A percentile compares a stretch with the other conserved stretches of the same genome.
Evolutionary conservation across 805 yeast species (phyloP).

Genomic region (Cyberlindnera xylosilytica): DNA sequence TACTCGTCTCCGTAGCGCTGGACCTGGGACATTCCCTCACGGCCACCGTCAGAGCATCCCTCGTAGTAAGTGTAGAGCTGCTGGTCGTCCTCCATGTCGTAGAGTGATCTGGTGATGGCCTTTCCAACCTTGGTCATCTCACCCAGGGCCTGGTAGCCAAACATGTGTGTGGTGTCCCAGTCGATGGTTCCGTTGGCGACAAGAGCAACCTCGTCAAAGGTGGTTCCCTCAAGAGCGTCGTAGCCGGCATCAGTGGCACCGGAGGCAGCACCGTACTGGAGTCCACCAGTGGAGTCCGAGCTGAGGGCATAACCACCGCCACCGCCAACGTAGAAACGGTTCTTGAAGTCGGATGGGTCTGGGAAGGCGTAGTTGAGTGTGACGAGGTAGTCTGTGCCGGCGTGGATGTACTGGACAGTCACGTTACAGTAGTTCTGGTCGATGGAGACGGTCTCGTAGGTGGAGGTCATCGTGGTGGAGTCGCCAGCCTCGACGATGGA

Average conservation of each 20-base stretch:
- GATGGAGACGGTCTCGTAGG: too few species aligned
- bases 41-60: constrained; percentile 6
- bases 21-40: constrained; percentile 3
- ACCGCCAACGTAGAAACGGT: constrained; percentile 2
- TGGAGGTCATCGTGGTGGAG: too few species aligned
- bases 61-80: constrained; percentile 3
- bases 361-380: constrained; percentile 1
- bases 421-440: constrained; percentile 5
- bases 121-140: constrained; percentile 3
- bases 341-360: constrained; percentile 1
- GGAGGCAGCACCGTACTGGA: constrained; percentile 1
- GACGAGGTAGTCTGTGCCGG: constrained; percentile 1
- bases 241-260: constrained; percentile 7
- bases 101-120: neutral
- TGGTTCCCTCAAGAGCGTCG: constrained; percentile 1
- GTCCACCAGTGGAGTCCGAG: constrained; percentile 2
- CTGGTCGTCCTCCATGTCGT: constrained; percentile 1
- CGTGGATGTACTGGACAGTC: constrained; percentile 1
- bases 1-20: constrained; percentile 3
- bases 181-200: constrained; percentile 1
- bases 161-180: constrained; percentile 5
- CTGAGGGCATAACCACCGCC: constrained; percentile 2
- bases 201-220: constrained; percentile 1
- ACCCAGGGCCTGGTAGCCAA: constrained; percentile 3
- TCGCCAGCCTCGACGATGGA: neutral